Evolutionary conservation across 305 asterid genomes (phyloP), one percentile per base, ranked within the genome.

Genomic region (Fraxinus sp.): DNA sequence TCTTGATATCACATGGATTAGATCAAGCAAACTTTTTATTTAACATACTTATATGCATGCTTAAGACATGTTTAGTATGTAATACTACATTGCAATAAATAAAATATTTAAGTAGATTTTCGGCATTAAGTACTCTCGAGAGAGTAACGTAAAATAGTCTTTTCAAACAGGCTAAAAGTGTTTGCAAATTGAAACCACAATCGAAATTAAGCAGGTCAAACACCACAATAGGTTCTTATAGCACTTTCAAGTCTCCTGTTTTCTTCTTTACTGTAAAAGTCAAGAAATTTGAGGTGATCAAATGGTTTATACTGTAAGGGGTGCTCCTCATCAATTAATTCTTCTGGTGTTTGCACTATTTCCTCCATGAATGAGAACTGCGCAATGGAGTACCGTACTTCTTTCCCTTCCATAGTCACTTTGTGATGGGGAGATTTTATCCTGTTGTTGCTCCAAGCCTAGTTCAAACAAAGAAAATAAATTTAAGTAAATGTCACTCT

Each of bases 381-480:
- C 0, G 92, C 97, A 14, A 92, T 88, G 7, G 94, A 85, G 46
- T 85, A 90, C 83, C 98, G 85, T 64, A 86, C 79, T 80, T 85
- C 93, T 41, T 88, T 86, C 9, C 89, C 95, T 79, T 86, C 90
- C 93, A 91, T 93, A 2, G 81, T 89, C 83, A 94, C 97, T 77
- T 88, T 84, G 57, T 94, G 97, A 37, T 78, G 88, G 2, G 94
- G 90, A 13, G 98, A 90, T 32, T 84, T 83, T 88, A 94, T 91
- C 83, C 92, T 87, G 10, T 86, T 76, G 32, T 92, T 92, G 91
- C 97, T 91, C 98, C 98, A 93, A 26, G 94, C 97, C 98, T 93
- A 80, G 2, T 74, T 66, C 86, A 77, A 32, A 16, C 0, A 77
- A 70, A 36, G 18, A 41, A 28, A 18, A 0, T 3, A 11, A 59